Percentiles rank a stretch among this genome's conserved stretches.
phyloP scores from a whole-genome alignment of 2,329 filamentous ascomycete species.

The Thelonectria discophora region DNA sequence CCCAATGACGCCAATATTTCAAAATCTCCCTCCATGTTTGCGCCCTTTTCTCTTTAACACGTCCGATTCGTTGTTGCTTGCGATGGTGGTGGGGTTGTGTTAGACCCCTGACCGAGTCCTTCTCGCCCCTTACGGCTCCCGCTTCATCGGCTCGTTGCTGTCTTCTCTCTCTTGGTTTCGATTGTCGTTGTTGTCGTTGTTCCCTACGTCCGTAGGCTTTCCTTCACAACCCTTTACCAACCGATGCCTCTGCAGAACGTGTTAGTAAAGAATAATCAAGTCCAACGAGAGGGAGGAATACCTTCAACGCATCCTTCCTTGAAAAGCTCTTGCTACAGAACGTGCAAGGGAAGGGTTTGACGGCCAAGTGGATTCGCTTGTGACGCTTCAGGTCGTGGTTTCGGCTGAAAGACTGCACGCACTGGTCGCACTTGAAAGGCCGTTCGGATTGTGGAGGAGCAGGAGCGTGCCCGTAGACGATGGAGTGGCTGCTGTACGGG shows the following conservation, averaged over 20 bases:
- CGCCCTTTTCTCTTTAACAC: slow-evolving; percentile 31
- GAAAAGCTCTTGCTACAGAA: slow-evolving; percentile 98
- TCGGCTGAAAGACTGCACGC: slow-evolving; percentile 91
- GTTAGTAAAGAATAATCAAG: slow-evolving; percentile 27
- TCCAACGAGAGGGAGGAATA: slow-evolving; percentile 54
- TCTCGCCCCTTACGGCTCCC: slow-evolving; percentile 31
- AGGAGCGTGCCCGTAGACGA: slow-evolving; percentile 68
- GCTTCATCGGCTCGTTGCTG: slow-evolving; percentile 32
- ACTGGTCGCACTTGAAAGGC: slow-evolving; percentile 94
- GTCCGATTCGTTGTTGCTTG: slow-evolving; percentile 27
- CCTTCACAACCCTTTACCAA: slow-evolving; percentile 70
- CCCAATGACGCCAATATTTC: slow-evolving; percentile 36
- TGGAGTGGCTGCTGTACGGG: slow-evolving; percentile 63
- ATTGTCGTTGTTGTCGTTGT: slow-evolving; percentile 36
- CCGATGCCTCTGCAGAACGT: slow-evolving; percentile 60
- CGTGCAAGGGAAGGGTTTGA: slow-evolving; percentile 93
- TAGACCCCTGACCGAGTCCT: slow-evolving; percentile 19
- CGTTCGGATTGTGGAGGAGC: slow-evolving; percentile 71
- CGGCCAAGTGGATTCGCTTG: slow-evolving; percentile 91
- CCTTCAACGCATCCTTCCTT: slow-evolving; percentile 95
- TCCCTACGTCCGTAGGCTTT: slow-evolving; percentile 42
- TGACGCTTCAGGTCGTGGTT: slow-evolving; percentile 97
- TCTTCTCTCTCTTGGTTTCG: slow-evolving; percentile 40
- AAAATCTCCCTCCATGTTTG: slow-evolving; percentile 27
- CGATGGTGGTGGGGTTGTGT: slow-evolving; percentile 20